A percentile compares a stretch with the other conserved stretches of the same genome.
These are phyloP conservation scores for Chlorella sp. DNA, from an alignment of 139 green algal genomes.

Conservation along the genomic window DNA sequence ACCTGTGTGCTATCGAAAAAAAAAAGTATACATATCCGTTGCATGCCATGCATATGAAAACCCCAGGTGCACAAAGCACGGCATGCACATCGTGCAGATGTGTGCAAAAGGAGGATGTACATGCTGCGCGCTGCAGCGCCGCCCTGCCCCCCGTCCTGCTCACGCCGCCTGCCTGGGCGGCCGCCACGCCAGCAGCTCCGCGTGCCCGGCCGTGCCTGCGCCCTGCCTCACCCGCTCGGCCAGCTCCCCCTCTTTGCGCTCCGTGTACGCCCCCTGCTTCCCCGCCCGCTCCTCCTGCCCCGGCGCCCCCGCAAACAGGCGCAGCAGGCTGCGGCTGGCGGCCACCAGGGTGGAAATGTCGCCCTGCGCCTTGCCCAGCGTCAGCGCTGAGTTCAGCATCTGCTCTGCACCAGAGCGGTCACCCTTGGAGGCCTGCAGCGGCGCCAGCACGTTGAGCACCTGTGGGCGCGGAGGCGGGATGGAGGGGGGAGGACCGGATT, in stretches of 20 bases:
- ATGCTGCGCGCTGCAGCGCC: too few species aligned
- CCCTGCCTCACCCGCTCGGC: background rate
- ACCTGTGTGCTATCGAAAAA: too few species aligned
- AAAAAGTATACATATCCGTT: too few species aligned
- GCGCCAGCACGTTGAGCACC: constrained; percentile 46
- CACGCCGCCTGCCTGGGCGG: background rate
- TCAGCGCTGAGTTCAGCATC: constrained; percentile 42
- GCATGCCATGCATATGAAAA: too few species aligned
- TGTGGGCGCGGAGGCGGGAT: background rate
- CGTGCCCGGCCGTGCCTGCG: background rate
- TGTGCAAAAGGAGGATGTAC: too few species aligned
- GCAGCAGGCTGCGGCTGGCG: constrained; percentile 20
- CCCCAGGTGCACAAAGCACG: too few species aligned
- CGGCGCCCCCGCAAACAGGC: background rate
- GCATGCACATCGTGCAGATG: too few species aligned
- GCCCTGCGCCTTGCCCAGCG: constrained; percentile 29
- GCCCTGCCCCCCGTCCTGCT: too few species aligned
- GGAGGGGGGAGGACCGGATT: background rate
- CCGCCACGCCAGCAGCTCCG: constrained; percentile 11
- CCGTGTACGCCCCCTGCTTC: constrained; percentile 16
- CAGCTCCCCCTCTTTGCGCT: constrained; percentile 37
- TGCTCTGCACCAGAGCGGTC: constrained; percentile 38
- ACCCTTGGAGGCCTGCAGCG: constrained; percentile 28
- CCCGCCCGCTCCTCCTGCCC: background rate
- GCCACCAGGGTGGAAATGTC: constrained; percentile 39